phyloP scores from a whole-genome alignment of 306 rosid genomes.

The Prunus mongolica region DNA sequence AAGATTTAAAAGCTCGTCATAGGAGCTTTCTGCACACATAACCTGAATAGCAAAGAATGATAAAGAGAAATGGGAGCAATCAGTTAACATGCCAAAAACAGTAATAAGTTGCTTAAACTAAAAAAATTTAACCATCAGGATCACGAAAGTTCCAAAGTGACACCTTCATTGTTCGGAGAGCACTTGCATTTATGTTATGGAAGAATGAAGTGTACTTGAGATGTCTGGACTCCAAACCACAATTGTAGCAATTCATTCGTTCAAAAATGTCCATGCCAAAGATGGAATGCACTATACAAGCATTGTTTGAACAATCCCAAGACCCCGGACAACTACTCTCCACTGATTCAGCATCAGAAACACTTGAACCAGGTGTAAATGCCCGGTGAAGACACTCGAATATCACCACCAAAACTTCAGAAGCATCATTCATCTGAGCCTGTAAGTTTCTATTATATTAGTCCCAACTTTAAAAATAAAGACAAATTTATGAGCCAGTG shows the following conservation, averaged over 20 bases:
- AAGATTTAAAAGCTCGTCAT: conserved; percentile 73
- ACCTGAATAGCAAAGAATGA: conserved; percentile 44
- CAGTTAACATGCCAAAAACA: conserved; percentile 15
- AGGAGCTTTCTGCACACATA: conserved; percentile 61
- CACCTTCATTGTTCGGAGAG: conserved; percentile 92
- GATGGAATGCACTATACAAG: conserved; percentile 86
- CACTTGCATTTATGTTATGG: conserved; percentile 92
- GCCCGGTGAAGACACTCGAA: conserved; percentile 91
- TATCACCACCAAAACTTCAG: conserved; percentile 86
- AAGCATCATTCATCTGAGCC: conserved; percentile 99
- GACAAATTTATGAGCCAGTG: conserved; percentile 12
- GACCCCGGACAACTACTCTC: conserved; percentile 63
- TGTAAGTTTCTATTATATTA: conserved; percentile 38
- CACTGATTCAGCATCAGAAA: conserved; percentile 61
- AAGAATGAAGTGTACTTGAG: conserved; percentile 91
- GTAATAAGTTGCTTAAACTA: conserved; percentile 19
- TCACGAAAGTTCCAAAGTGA: neutral
- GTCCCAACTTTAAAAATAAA: conserved; percentile 24
- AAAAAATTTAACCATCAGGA: conserved; percentile 3
- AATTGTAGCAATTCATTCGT: conserved; percentile 79
- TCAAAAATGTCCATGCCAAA: conserved; percentile 91
- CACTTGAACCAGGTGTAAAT: conserved; percentile 51
- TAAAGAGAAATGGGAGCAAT: neutral
- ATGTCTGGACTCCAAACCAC: conserved; percentile 80
- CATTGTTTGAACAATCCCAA: conserved; percentile 75